Evolutionary conservation across 129 eudicot species (phyloP).

Genomic region (Escallonia rubra): DNA sequence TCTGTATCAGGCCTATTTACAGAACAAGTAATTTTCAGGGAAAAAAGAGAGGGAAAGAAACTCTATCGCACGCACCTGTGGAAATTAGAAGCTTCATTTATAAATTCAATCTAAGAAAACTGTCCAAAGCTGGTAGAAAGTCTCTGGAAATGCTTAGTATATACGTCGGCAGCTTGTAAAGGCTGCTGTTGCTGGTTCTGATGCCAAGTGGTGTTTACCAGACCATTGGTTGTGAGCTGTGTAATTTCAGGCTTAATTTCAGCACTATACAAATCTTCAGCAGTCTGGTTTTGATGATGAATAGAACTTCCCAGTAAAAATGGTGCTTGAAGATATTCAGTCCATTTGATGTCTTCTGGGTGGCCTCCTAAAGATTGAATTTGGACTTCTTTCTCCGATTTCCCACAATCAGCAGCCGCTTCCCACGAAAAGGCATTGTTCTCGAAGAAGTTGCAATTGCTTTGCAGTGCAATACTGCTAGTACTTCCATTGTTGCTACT

Average conservation of each 20-base stretch:
- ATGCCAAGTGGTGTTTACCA: neutral
- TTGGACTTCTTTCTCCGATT: slow-evolving; percentile 29
- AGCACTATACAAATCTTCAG: slow-evolving; percentile 9
- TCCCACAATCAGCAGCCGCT: slow-evolving; percentile 28
- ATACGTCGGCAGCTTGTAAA: slow-evolving; percentile 36
- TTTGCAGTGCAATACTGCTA: slow-evolving; percentile 5
- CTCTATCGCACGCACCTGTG: slow-evolving; percentile 47
- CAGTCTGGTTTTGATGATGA: slow-evolving; percentile 26
- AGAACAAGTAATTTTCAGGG: slow-evolving; percentile 5
- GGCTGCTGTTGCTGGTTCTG: slow-evolving; percentile 20
- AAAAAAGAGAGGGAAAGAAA: slow-evolving; percentile 10
- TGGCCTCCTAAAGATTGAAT: slow-evolving; percentile 19
- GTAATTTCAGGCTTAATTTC: slow-evolving; percentile 40
- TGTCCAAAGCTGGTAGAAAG: slow-evolving; percentile 66
- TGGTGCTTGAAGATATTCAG: slow-evolving; percentile 64
- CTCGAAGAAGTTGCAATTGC: slow-evolving; percentile 18
- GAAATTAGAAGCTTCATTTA: slow-evolving; percentile 21
- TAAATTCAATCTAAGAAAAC: slow-evolving; percentile 34
- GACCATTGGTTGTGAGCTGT: slow-evolving; percentile 20
- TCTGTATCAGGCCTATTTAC: slow-evolving; percentile 61
- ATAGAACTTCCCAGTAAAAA: slow-evolving; percentile 39
- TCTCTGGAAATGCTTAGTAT: slow-evolving; percentile 69
- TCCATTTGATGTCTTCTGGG: slow-evolving; percentile 63
- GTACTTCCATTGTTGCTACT: slow-evolving; percentile 21
- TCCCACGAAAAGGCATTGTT: slow-evolving; percentile 39